Percentiles rank a stretch among this genome's conserved stretches.
Conservation (phyloP, 306 rosid species). For the Quillaja saponaria region DNA sequence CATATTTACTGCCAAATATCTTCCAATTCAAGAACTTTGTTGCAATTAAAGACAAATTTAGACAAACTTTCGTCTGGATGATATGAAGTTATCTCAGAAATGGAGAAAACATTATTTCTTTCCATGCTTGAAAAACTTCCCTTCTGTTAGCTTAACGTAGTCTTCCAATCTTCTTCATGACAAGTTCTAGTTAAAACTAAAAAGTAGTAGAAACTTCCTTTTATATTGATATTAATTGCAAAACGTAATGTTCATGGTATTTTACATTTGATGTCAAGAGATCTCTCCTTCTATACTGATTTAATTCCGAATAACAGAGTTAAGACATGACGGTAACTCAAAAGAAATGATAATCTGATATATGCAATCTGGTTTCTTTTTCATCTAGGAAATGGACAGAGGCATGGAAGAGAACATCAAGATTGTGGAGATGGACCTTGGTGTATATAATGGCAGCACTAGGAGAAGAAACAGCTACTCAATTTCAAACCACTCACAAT, state of each 20-base stretch:
- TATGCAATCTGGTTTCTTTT: conserved; percentile 21
- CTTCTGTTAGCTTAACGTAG: too few species aligned
- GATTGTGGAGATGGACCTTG: conserved; percentile 87
- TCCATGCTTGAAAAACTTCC: background rate
- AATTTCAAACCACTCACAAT: conserved; percentile 35
- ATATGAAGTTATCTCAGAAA: background rate
- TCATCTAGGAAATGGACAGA: conserved; percentile 60
- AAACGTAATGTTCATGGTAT: too few species aligned
- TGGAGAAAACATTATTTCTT: conserved; percentile 3
- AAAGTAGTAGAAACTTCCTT: too few species aligned
- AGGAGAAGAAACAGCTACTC: conserved; percentile 59
- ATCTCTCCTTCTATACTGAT: background rate
- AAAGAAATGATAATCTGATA: background rate
- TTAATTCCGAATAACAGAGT: background rate
- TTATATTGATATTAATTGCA: too few species aligned
- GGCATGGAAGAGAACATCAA: conserved; percentile 77
- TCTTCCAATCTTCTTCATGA: too few species aligned
- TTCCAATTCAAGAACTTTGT: conserved; percentile 12
- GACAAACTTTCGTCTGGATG: background rate
- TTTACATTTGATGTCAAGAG: background rate
- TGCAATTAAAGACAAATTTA: background rate
- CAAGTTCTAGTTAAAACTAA: too few species aligned
- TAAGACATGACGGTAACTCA: background rate
- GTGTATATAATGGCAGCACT: conserved; percentile 44
- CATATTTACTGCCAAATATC: conserved; percentile 12